Evolutionary conservation across 768 basidiomycete species (phyloP), one percentile per base, ranked within the genome.

Genomic region (Collybiopsis confluens): DNA sequence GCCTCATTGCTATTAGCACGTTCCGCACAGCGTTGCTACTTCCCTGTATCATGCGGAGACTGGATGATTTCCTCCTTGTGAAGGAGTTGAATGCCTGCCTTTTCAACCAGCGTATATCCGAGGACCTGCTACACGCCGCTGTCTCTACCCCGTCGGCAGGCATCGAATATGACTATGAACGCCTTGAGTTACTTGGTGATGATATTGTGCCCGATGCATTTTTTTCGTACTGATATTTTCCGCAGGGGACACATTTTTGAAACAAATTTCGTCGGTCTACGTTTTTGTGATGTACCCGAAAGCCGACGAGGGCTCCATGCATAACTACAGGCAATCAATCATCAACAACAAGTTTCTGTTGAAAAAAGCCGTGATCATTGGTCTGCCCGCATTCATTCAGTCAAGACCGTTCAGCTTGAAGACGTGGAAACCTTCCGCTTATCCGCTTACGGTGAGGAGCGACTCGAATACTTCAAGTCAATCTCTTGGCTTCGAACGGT

Each of bases 191-290:
- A 46, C 76, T 93, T 15, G 92, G 90, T 91, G 60, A 55, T 72
- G 48, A 52, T 28, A 5, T 28, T 10, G n/a, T 33, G 3, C 15
- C 11, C 7, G 30, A 18, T 28, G 13, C 30, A 33, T 33, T 5
- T 13, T 33, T 13, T 33, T 33, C 30, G 30, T 33, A n/a, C 36
- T 26, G 40, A 50, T 11, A 37, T 50, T 36, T 46, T 51, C 41
- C 5, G 26, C 59, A 84, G 91, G 92, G 27, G 92, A 94, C 67
- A 81, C 90, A 21, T 90, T 89, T 65, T 71, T 95, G 57, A 95
- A 95, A 67, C 86, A 86, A 62, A 66, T 92, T 43, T 75, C 83
- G 6, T 86, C 90, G 10, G 73, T 85, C 54, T 88, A 88, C 64
- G 76, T 87, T 27, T 92, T 87, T 62, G 86, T 86, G 42, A 80